Conservation (phyloP, 805 yeast species). For the Nakazawaea pomicola region DNA sequence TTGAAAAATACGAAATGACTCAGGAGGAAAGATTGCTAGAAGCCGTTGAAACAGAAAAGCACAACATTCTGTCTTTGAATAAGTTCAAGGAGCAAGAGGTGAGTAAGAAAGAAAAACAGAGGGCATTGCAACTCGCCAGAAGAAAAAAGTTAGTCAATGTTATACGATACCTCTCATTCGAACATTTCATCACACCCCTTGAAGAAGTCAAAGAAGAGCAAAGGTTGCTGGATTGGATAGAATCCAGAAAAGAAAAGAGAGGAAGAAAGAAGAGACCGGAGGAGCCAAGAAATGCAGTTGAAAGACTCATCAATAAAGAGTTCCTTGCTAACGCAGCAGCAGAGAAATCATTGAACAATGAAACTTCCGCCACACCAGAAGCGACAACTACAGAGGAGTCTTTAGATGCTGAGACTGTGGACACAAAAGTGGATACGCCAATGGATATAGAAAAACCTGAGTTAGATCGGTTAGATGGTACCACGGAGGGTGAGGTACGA, state of each 20-base stretch:
- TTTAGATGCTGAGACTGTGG: neutral
- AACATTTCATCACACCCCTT: slow-evolving; percentile 52
- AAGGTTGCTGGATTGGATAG: slow-evolving; percentile 32
- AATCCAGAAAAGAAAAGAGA: slow-evolving; percentile 29
- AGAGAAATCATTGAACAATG: neutral
- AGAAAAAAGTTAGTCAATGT: slow-evolving; percentile 58
- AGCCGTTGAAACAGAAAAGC: slow-evolving; percentile 81
- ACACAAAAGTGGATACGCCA: too few relatives aligned
- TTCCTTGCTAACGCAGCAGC: neutral
- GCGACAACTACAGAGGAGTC: neutral
- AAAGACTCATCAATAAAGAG: neutral
- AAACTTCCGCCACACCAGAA: neutral
- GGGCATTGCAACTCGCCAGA: slow-evolving; percentile 64
- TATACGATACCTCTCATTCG: slow-evolving; percentile 44
- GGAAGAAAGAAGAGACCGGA: slow-evolving; percentile 30
- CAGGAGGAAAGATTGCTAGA: slow-evolving; percentile 73
- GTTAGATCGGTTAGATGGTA: too few relatives aligned
- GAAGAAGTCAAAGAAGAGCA: slow-evolving; percentile 53
- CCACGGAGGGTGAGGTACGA: too few relatives aligned
- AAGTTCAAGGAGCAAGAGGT: slow-evolving; percentile 81
- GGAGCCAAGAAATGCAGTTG: slow-evolving; percentile 1
- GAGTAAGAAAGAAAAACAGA: slow-evolving; percentile 69
- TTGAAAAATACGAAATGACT: slow-evolving; percentile 43
- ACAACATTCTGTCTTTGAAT: slow-evolving; percentile 67
- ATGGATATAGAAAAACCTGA: too few relatives aligned